Evolutionary conservation across 2,329 filamentous ascomycete species (phyloP).

Genomic region (Monilinia aucupariae): DNA sequence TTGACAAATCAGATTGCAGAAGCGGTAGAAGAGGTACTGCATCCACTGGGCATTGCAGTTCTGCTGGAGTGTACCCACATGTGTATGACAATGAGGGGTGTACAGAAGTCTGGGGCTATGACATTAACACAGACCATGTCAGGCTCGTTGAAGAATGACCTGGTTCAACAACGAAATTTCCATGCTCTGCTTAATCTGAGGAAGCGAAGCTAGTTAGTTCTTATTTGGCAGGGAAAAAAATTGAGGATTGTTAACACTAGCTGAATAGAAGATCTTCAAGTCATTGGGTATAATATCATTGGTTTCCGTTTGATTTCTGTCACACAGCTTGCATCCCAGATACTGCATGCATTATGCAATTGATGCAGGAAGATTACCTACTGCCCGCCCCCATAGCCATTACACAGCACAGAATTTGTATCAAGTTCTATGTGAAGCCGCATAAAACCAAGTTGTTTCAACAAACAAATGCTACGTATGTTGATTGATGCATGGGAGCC

Average conservation of each 20-base stretch:
- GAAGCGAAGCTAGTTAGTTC: background rate
- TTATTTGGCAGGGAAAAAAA: background rate
- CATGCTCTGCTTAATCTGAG: conserved; percentile 40
- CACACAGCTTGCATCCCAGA: background rate
- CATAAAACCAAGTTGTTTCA: no score
- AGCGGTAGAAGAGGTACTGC: conserved; percentile 80
- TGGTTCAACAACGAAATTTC: conserved; percentile 63
- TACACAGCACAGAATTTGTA: no score
- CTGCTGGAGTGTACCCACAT: conserved; percentile 93
- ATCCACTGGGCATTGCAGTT: conserved; percentile 87
- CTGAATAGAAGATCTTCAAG: background rate
- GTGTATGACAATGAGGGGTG: conserved; percentile 75
- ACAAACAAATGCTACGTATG: no score
- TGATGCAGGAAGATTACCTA: no score
- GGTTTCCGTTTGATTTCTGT: background rate
- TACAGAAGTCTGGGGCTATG: conserved; percentile 59
- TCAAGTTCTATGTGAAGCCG: no score
- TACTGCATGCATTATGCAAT: background rate
- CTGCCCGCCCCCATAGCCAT: no score
- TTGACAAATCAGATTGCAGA: conserved; percentile 89
- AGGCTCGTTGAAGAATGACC: conserved; percentile 60
- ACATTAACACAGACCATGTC: conserved; percentile 68
- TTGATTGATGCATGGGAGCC: no score
- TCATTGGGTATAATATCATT: background rate
- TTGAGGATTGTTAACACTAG: background rate